phyloP scores from a whole-genome alignment of 2,329 filamentous ascomycete genomes.

The Sporothrix luriei region DNA sequence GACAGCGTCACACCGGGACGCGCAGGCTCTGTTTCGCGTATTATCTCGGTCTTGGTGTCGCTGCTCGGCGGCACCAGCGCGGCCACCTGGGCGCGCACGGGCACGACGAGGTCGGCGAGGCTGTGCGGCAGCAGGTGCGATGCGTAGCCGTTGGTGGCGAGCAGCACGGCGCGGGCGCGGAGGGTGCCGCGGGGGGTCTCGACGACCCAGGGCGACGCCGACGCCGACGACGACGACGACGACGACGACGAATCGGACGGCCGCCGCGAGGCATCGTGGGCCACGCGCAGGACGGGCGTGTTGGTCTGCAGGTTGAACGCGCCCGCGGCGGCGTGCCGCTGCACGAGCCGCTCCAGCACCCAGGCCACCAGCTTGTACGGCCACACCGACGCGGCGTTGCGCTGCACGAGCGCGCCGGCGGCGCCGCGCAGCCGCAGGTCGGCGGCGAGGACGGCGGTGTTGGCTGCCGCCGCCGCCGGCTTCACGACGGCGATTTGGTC shows the following conservation, averaged over 20 bases:
- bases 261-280: slow-evolving; percentile 41
- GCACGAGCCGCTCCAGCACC: slow-evolving; percentile 64
- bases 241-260: no score
- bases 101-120: slow-evolving; percentile 72
- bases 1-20: not conserved
- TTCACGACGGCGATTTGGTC: slow-evolving; percentile 49
- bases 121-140: slow-evolving; percentile 71
- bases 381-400: slow-evolving; percentile 70
- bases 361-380: slow-evolving; percentile 82
- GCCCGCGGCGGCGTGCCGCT: slow-evolving; percentile 41
- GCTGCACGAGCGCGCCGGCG: slow-evolving; percentile 65
- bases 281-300: slow-evolving; percentile 62
- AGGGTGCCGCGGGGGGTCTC: slow-evolving; percentile 71
- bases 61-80: slow-evolving; percentile 61
- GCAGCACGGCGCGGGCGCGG: slow-evolving; percentile 63
- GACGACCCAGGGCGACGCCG: slow-evolving; percentile 56
- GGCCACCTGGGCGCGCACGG: slow-evolving; percentile 73
- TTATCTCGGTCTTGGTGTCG: slow-evolving; percentile 19
- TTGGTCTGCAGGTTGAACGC: slow-evolving; percentile 73
- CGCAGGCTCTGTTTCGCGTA: not conserved
- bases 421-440: slow-evolving; percentile 59
- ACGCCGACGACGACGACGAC: no score
- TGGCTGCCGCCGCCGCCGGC: not conserved
- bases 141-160: slow-evolving; percentile 85
- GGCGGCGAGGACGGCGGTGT: slow-evolving; percentile 47